Evolutionary conservation across 2,329 filamentous ascomycete genomes (phyloP).

Genomic region (Calonectria leucothoes): DNA sequence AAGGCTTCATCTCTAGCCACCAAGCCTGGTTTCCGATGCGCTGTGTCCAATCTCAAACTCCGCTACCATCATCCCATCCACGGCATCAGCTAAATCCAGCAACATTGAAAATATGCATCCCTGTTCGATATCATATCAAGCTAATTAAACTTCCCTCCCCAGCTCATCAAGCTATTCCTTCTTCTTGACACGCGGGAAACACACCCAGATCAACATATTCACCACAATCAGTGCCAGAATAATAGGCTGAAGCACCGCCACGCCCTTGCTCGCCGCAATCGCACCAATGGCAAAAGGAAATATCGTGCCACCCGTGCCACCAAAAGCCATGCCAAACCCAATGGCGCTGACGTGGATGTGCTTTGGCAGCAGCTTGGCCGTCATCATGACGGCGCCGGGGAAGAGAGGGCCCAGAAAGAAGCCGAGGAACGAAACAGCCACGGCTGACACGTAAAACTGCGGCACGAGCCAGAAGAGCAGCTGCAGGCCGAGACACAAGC

Average conservation of each 20-base stretch:
- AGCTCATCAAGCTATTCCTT: constrained; percentile 27
- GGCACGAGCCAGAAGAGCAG: constrained; percentile 70
- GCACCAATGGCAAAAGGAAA: constrained; percentile 72
- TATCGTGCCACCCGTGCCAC: constrained; percentile 74
- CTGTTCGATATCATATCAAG: no score
- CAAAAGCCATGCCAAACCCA: constrained; percentile 79
- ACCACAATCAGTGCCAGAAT: constrained; percentile 56
- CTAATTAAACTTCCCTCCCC: background rate
- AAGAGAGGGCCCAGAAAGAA: constrained; percentile 83
- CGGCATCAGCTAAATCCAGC: background rate
- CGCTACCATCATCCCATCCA: background rate
- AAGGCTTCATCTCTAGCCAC: background rate
- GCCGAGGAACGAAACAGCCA: constrained; percentile 76
- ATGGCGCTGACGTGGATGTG: constrained; percentile 78
- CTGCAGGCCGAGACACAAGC: constrained; percentile 69
- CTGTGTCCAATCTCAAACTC: background rate
- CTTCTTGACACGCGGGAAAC: constrained; percentile 51
- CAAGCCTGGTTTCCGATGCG: background rate
- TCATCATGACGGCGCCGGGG: constrained; percentile 76
- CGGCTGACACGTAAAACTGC: constrained; percentile 67
- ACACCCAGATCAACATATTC: constrained; percentile 48
- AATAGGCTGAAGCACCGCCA: constrained; percentile 62
- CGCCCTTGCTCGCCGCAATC: constrained; percentile 64
- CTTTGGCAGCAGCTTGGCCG: constrained; percentile 76
- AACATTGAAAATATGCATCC: background rate